Base-by-base conservation (phyloP, 768 basidiomycete species). In the Sporobolomyces roseus region DNA sequence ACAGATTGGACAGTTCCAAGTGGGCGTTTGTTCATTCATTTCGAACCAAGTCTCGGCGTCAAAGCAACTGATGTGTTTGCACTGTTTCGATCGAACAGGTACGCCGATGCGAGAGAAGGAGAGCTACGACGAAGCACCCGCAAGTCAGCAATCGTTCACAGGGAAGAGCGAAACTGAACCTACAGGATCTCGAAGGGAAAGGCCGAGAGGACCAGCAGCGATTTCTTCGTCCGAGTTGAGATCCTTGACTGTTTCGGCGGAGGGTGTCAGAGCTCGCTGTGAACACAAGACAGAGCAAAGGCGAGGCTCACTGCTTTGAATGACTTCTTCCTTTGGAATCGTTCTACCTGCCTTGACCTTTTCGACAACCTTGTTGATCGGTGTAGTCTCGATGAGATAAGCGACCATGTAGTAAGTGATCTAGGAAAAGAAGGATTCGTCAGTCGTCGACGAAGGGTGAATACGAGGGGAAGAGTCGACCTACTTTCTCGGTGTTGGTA, bases 1-100 rank as follows among this genome's bases (percentile, higher is more conserved):
- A 79, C 96, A 98, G 49, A 92, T 88, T 32, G 96, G 94, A 79
- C 96, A 98, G 52, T 88, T 79, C 88, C 90, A 99, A 35, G 92
- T 93, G 3, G 94, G 96, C 13, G 93, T 97, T 80, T 91, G 88
- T 76, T 94, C 90, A 86, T 96, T 98, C 77, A 94, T 86, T 7
- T 88, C 87, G 76, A 88, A 91, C 93, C 93, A 99, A 46, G 89
- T 91, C 23, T 83, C 83, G 0, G 93, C 93, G 79, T 99, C 96
- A 79, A 98, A 99, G 78, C 96, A 99, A 74, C 93, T 90, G 10
- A 89, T 81, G 79, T 98, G 96, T 43, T 89, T 86, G 76, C 96
- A 98, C 66, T 83, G 82, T n/a, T 81, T 83, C 1, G 96, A 93
- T 35, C 94, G 89, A 77, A 89, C 87, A 12, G 96, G 94, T 0